Evolutionary conservation across 139 green algal species (phyloP).

Genomic region (Coelastrella sp.): DNA sequence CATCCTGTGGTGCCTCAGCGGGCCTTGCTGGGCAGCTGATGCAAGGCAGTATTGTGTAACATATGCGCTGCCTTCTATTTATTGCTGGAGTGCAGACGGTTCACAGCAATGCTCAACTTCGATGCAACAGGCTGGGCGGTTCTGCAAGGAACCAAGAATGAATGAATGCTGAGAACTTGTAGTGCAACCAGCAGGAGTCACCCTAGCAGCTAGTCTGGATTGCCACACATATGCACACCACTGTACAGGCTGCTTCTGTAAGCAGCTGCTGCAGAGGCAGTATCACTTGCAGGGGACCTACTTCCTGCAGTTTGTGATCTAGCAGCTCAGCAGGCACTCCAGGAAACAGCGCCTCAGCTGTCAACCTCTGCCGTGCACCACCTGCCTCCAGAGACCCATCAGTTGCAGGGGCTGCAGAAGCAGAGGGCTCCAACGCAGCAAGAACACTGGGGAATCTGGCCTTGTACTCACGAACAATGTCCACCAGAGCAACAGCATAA

Average conservation of each 20-base stretch:
- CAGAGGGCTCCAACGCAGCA: conserved; percentile 17
- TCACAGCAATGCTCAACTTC: no score
- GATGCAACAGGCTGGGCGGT: no score
- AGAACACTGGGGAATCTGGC: conserved; percentile 50
- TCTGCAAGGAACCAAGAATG: no score
- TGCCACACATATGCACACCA: conserved; percentile 27
- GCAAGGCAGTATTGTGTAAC: no score
- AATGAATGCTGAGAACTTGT: no score
- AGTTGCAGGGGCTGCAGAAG: neutral
- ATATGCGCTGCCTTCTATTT: no score
- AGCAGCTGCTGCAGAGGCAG: conserved; percentile 22
- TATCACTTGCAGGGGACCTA: no score
- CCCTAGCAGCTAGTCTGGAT: no score
- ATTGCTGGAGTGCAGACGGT: no score
- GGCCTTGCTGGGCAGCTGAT: neutral
- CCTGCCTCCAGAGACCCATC: neutral
- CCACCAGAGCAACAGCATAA: conserved; percentile 70
- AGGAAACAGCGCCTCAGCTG: conserved; percentile 27
- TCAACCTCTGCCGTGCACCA: neutral
- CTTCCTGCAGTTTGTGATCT: conserved; percentile 16
- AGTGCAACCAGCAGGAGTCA: neutral
- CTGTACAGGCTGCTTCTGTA: neutral
- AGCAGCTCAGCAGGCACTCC: neutral
- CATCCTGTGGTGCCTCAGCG: neutral
- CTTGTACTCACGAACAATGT: conserved; percentile 78